These are phyloP conservation scores for Beta macrorhiza DNA, from an alignment of 179 eudicot species.

Conservation along the genomic window DNA sequence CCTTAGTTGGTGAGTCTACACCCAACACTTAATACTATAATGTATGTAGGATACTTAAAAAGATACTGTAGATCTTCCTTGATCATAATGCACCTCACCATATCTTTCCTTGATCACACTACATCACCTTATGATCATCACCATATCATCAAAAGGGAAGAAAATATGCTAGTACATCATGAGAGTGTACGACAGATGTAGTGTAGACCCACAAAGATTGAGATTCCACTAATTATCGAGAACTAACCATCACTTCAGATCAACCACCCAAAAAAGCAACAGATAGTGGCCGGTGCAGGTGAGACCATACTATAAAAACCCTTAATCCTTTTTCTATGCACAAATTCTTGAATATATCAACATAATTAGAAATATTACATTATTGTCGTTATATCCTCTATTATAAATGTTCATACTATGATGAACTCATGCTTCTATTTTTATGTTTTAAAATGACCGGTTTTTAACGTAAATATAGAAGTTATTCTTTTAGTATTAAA, in stretches of 20 bases:
- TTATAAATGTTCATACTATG: no score
- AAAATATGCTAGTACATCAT: background rate
- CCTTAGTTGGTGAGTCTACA: background rate
- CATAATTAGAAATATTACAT: no score
- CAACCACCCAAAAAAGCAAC: background rate
- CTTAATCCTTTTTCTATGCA: background rate
- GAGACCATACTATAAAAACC: constrained; percentile 8
- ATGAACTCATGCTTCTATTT: no score
- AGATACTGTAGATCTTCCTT: constrained; percentile 23
- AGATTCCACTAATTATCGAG: constrained; percentile 24
- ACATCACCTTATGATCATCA: constrained; percentile 20
- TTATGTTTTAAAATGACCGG: no score
- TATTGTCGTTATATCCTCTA: no score
- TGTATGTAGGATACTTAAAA: constrained; percentile 12
- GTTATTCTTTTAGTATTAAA: no score
- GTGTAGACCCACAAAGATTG: constrained; percentile 18
- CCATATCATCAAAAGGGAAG: constrained; percentile 8
- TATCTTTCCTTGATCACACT: constrained; percentile 23
- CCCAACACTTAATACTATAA: background rate
- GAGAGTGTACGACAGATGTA: constrained; percentile 4
- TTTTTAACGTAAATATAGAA: no score
- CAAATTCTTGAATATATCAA: no score
- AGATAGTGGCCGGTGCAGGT: background rate
- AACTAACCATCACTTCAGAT: constrained; percentile 5
- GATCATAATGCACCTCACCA: constrained; percentile 11